A percentile compares a stretch with the other conserved stretches of the same genome.
Evolutionary conservation across 192 early-diverging fungal species (phyloP).

Genomic region (Backusella australiensis): DNA sequence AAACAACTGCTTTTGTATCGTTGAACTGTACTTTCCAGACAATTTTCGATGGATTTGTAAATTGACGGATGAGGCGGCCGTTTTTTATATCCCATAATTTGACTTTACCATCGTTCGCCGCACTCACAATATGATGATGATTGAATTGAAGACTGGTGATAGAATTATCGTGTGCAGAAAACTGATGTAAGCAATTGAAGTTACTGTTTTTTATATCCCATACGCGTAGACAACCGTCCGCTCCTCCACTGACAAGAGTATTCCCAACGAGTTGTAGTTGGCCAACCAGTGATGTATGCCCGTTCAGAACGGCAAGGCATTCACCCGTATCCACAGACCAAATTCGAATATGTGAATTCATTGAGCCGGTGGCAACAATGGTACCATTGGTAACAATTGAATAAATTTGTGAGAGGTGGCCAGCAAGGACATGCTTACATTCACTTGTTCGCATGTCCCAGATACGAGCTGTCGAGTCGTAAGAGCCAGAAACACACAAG

Average conservation of each 20-base stretch:
- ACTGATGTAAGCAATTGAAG: slow-evolving; percentile 56
- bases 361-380: slow-evolving; percentile 86
- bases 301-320: slow-evolving; percentile 78
- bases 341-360: slow-evolving; percentile 88
- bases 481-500: slow-evolving; percentile 85
- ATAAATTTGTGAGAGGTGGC: slow-evolving; percentile 93
- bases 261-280: slow-evolving; percentile 55
- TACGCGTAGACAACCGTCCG: slow-evolving; percentile 88
- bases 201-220: slow-evolving; percentile 68
- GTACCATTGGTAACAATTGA: slow-evolving; percentile 84
- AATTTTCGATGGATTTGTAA: slow-evolving; percentile 73
- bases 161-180: slow-evolving; percentile 74
- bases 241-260: slow-evolving; percentile 87
- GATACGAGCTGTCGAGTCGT: slow-evolving; percentile 88
- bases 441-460: slow-evolving; percentile 83
- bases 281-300: slow-evolving; percentile 92
- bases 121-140: slow-evolving; percentile 82
- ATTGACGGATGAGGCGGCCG: slow-evolving; percentile 79
- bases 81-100: slow-evolving; percentile 94
- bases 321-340: slow-evolving; percentile 85
- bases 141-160: slow-evolving; percentile 98
- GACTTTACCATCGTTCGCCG: slow-evolving; percentile 84
- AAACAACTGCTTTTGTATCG: slow-evolving; percentile 52
- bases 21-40: slow-evolving; percentile 78
- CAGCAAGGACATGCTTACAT: slow-evolving; percentile 69